A percentile compares a stretch with the other conserved stretches of the same genome.
Evolutionary conservation across 1,284 basidiomycete species (phyloP).

Genomic region (Boletus hoseneyae): DNA sequence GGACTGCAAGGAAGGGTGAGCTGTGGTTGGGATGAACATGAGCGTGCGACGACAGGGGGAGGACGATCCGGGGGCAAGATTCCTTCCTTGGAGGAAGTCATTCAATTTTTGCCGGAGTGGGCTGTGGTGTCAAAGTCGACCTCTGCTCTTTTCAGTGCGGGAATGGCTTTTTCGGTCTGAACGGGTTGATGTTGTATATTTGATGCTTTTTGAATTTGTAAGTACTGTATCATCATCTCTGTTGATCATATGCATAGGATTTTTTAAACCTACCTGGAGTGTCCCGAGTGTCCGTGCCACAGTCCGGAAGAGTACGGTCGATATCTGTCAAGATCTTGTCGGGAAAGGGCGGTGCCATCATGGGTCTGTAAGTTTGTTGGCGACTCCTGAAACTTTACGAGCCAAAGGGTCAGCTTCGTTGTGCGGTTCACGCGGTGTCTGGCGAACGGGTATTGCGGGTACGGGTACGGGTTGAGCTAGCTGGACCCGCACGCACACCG

Average conservation of each 20-base stretch:
- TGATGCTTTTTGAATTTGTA: neutral
- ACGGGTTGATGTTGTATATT: neutral
- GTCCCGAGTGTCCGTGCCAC: too few species aligned
- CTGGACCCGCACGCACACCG: too few species aligned
- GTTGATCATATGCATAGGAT: too few species aligned
- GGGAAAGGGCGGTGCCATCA: too few species aligned
- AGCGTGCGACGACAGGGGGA: slow-evolving; percentile 50
- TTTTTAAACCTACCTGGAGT: neutral
- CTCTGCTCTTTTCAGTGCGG: slow-evolving; percentile 62
- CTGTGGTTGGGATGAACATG: slow-evolving; percentile 71
- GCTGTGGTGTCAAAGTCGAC: slow-evolving; percentile 54
- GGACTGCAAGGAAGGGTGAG: slow-evolving; percentile 48
- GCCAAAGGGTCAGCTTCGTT: too few species aligned
- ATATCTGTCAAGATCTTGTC: too few species aligned
- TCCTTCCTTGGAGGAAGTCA: slow-evolving; percentile 69
- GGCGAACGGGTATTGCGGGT: too few species aligned
- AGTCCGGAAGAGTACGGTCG: too few species aligned
- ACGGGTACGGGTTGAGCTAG: too few species aligned
- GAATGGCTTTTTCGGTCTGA: slow-evolving; percentile 39
- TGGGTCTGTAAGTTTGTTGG: too few species aligned
- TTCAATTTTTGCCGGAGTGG: slow-evolving; percentile 69
- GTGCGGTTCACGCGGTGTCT: too few species aligned
- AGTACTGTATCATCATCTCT: neutral
- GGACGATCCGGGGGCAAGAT: slow-evolving; percentile 44
- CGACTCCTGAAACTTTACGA: too few species aligned